Percentiles rank a stretch among this genome's conserved stretches.
These are phyloP conservation scores for Knufia petricola DNA, from an alignment of 2,329 filamentous ascomycete genomes.

Conservation along the genomic window DNA sequence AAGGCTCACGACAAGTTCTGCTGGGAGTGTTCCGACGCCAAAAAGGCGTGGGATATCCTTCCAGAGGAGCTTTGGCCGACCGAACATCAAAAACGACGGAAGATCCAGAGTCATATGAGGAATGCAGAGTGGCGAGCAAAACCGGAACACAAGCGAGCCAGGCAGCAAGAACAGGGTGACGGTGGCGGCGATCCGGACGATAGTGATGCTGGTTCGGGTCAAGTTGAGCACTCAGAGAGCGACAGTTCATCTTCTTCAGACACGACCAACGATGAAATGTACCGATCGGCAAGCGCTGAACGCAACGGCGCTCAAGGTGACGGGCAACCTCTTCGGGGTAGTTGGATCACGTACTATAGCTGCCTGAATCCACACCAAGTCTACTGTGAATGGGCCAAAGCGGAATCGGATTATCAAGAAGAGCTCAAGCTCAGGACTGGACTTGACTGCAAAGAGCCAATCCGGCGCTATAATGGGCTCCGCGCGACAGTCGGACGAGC, in stretches of 20 bases:
- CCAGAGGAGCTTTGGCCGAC: background rate
- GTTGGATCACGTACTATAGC: constrained; percentile 15
- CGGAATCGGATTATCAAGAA: background rate
- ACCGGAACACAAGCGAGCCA: background rate
- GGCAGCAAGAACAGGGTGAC: background rate
- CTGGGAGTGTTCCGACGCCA: background rate
- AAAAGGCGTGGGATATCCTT: background rate
- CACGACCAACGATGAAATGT: background rate
- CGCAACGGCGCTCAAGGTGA: background rate
- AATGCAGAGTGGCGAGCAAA: background rate
- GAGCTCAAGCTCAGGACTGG: background rate
- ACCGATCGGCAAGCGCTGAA: background rate
- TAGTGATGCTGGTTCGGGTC: background rate
- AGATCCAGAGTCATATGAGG: background rate
- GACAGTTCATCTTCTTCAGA: background rate
- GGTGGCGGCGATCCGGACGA: background rate
- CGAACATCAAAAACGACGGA: background rate
- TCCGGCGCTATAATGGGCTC: background rate
- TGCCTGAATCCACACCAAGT: constrained; percentile 13
- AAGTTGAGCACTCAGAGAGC: background rate
- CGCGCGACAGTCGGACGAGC: background rate
- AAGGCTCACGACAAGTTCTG: background rate
- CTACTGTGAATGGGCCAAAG: constrained; percentile 14
- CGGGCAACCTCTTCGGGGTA: constrained; percentile 7
- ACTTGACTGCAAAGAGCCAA: background rate